Percentiles rank a stretch among this genome's conserved stretches.
These are phyloP conservation scores for Sextonia rubra DNA, from an alignment of 164 flowering plant genomes.

Conservation along the genomic window DNA sequence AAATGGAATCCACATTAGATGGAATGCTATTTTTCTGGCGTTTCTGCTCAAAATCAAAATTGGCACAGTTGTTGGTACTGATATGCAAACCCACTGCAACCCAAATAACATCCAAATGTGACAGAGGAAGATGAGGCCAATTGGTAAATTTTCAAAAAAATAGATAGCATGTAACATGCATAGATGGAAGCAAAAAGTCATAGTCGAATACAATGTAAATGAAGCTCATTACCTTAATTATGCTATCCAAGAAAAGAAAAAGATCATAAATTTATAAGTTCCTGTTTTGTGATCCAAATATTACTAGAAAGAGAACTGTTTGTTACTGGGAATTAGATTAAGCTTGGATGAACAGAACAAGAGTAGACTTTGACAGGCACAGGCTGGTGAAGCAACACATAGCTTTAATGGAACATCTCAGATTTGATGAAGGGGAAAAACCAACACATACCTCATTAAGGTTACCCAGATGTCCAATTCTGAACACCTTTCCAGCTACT, in stretches of 20 bases:
- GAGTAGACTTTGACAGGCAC: not conserved
- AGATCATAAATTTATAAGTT: too few relatives aligned
- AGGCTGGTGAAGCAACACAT: not conserved
- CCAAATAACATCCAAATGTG: not conserved
- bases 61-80: not conserved
- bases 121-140: not conserved
- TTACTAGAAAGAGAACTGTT: not conserved
- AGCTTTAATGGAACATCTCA: not conserved
- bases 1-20: too few relatives aligned
- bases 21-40: too few relatives aligned
- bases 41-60: too few relatives aligned
- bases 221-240: not conserved
- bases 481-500: constrained; percentile 95
- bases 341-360: not conserved
- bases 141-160: too few relatives aligned
- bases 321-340: not conserved
- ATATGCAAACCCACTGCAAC: not conserved
- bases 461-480: constrained; percentile 98
- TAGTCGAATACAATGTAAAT: not conserved
- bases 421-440: not conserved
- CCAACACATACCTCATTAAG: constrained; percentile 68
- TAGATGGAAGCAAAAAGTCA: not conserved
- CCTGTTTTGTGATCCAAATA: not conserved
- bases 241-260: too few relatives aligned
- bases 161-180: not conserved